Conservation (phyloP, 495 filamentous ascomycete species). For the Tuber microsphaerosporum region DNA sequence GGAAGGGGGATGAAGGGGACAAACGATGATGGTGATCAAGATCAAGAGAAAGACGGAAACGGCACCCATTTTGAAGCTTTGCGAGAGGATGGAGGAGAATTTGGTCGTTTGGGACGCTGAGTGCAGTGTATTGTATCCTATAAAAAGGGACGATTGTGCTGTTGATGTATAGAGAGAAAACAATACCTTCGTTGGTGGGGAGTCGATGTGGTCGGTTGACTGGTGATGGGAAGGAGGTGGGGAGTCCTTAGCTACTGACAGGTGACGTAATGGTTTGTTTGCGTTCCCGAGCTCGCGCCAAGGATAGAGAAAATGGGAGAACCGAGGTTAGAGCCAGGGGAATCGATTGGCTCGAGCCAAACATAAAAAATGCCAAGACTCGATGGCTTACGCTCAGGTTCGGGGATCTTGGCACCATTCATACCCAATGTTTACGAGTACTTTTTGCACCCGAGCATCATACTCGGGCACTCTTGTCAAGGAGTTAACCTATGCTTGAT, state of each 20-base stretch:
- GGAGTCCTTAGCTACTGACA: neutral
- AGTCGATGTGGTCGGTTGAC: neutral
- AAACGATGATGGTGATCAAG: constrained; percentile 54
- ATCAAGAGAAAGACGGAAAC: constrained; percentile 52
- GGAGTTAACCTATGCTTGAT: neutral
- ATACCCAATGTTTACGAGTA: too few relatives aligned
- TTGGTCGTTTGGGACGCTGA: neutral
- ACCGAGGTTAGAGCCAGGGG: too few relatives aligned
- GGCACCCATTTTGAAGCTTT: constrained; percentile 46
- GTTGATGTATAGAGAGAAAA: neutral
- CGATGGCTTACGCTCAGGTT: neutral
- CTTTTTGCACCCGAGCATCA: neutral
- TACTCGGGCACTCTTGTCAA: neutral
- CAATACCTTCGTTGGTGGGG: neutral
- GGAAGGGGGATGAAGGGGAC: constrained; percentile 11
- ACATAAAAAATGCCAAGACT: neutral
- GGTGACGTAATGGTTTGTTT: neutral
- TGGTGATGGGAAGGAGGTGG: neutral
- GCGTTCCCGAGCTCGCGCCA: neutral
- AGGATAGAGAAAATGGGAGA: too few relatives aligned
- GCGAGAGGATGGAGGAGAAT: neutral
- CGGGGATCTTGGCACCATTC: neutral
- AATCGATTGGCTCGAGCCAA: neutral
- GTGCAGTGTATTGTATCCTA: neutral
- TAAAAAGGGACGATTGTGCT: neutral